Evolutionary conservation across 2,329 filamentous ascomycete species (phyloP).

Genomic region (Penicillium oxalicum): DNA sequence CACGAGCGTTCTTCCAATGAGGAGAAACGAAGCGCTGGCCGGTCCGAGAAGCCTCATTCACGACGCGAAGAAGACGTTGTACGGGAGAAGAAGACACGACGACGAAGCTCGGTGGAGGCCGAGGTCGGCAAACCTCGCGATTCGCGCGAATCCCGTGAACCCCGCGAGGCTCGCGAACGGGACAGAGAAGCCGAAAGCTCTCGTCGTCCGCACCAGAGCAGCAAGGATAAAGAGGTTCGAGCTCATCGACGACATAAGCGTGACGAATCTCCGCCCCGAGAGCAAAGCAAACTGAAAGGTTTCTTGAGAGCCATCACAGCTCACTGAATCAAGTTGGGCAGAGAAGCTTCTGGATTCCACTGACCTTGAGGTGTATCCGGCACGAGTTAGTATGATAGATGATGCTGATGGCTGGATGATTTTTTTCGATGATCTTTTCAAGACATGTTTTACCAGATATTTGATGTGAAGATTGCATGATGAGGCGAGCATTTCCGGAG

Average conservation of each 20-base stretch:
- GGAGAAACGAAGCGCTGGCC: constrained; percentile 20
- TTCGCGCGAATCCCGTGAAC: too few species aligned
- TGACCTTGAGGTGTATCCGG: too few species aligned
- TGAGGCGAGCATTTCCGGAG: constrained; percentile 22
- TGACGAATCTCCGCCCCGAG: constrained; percentile 24
- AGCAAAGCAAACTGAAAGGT: constrained; percentile 27
- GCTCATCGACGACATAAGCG: constrained; percentile 23
- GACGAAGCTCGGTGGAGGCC: constrained; percentile 16
- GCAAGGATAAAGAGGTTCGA: constrained; percentile 15
- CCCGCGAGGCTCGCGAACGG: constrained; percentile 6
- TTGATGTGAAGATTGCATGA: constrained; percentile 15
- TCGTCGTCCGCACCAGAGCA: constrained; percentile 21
- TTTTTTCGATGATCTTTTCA: neutral
- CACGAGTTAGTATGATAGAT: constrained; percentile 1
- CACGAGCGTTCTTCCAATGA: constrained; percentile 19
- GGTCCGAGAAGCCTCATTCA: constrained; percentile 23
- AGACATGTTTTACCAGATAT: constrained; percentile 2
- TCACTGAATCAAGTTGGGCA: constrained; percentile 15
- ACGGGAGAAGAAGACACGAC: constrained; percentile 19
- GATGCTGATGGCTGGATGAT: constrained; percentile 8
- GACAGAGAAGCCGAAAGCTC: constrained; percentile 15
- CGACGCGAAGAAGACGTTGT: constrained; percentile 26
- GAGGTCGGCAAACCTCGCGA: constrained; percentile 13
- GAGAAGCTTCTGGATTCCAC: constrained; percentile 8
- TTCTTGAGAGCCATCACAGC: constrained; percentile 27